Evolutionary conservation across 1,284 basidiomycete genomes (phyloP).

Genomic region (Sporisorium reilianum): DNA sequence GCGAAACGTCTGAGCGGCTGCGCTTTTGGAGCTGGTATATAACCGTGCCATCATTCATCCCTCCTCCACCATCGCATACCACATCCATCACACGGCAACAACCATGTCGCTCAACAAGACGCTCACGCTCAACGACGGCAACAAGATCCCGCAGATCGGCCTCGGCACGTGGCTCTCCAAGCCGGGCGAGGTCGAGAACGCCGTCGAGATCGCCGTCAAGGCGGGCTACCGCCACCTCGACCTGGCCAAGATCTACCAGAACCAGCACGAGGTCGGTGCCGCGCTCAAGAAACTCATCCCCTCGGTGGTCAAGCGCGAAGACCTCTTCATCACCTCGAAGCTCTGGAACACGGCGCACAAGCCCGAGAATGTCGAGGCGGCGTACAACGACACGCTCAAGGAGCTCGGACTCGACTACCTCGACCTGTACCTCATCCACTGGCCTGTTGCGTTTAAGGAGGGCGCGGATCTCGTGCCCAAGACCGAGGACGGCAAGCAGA

Average conservation of each 20-base stretch:
- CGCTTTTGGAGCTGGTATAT: background rate
- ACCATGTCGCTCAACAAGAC: conserved; percentile 59
- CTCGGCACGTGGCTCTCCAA: conserved; percentile 85
- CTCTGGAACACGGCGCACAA: conserved; percentile 78
- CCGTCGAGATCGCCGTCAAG: conserved; percentile 69
- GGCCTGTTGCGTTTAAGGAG: conserved; percentile 76
- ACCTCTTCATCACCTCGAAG: conserved; percentile 72
- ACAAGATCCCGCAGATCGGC: conserved; percentile 72
- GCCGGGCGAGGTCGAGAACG: conserved; percentile 81
- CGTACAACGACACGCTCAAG: conserved; percentile 70
- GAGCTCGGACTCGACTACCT: conserved; percentile 70
- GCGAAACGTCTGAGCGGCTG: too few species aligned
- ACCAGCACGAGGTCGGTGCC: conserved; percentile 70
- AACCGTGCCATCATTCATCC: background rate
- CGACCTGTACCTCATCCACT: conserved; percentile 79
- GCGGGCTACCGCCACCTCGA: conserved; percentile 66
- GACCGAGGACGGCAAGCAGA: conserved; percentile 70
- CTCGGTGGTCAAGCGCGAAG: conserved; percentile 71
- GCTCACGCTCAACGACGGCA: conserved; percentile 65
- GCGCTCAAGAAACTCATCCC: conserved; percentile 70
- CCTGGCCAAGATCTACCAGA: conserved; percentile 64
- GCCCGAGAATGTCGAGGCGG: conserved; percentile 67
- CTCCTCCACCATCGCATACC: background rate
- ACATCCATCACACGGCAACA: background rate
- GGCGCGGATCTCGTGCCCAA: conserved; percentile 72